Percentiles rank a stretch among this genome's conserved stretches.
Conservation (phyloP, 2,329 filamentous ascomycete genomes). For the Metarhizium anisopliae region DNA sequence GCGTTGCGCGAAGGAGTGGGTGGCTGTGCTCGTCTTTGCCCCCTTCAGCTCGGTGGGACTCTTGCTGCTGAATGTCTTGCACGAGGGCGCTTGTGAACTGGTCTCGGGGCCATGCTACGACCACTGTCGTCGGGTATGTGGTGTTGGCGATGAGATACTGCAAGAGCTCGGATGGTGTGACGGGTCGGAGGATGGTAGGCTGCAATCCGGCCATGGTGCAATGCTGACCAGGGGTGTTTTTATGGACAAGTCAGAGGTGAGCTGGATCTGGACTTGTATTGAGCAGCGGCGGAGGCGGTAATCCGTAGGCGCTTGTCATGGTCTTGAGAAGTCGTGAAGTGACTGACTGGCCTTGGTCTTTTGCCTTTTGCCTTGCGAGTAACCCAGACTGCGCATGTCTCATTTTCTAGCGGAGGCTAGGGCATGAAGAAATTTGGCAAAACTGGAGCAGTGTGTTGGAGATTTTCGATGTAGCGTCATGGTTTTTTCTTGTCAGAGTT, state of each 20-base stretch:
- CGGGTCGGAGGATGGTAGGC: conserved; percentile 41
- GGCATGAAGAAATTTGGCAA: too few relatives aligned
- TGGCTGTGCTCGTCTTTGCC: conserved; percentile 6
- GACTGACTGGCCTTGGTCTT: too few relatives aligned
- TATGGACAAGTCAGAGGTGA: not conserved
- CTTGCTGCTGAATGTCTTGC: conserved; percentile 30
- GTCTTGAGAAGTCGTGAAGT: too few relatives aligned
- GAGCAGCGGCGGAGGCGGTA: too few relatives aligned
- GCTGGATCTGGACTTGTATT: not conserved
- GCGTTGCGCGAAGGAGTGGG: conserved; percentile 49
- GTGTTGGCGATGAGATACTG: conserved; percentile 51
- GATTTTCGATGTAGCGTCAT: too few relatives aligned
- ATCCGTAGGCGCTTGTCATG: too few relatives aligned
- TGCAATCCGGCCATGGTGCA: conserved; percentile 11
- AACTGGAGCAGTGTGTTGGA: too few relatives aligned
- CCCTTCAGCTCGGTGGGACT: conserved; percentile 5
- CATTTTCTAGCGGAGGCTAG: too few relatives aligned
- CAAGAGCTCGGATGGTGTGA: conserved; percentile 53
- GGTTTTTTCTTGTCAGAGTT: too few relatives aligned
- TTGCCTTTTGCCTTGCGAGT: too few relatives aligned
- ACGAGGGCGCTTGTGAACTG: conserved; percentile 55
- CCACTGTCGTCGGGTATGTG: conserved; percentile 50
- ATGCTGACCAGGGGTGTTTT: not conserved
- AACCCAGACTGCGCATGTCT: too few relatives aligned
- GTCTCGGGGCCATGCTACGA: conserved; percentile 59